These are phyloP conservation scores for Arthrobotrys conoides DNA, from an alignment of 2,329 filamentous ascomycete genomes.

Conservation along the genomic window DNA sequence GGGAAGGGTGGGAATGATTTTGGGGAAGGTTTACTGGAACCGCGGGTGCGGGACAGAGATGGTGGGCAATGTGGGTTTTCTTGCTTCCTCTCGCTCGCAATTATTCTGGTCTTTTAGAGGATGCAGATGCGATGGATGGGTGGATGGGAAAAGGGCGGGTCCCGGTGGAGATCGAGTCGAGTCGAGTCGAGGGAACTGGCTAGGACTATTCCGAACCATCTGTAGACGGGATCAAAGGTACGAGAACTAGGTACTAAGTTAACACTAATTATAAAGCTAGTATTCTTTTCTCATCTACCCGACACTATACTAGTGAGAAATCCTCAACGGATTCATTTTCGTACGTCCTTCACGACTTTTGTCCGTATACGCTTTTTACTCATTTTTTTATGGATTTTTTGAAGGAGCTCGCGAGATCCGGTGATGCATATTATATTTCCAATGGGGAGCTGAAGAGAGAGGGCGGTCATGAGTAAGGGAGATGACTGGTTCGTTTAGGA, in stretches of 20 bases:
- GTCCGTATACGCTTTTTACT: too few species aligned
- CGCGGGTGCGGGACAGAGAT: slow-evolving; percentile 59
- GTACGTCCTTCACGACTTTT: too few species aligned
- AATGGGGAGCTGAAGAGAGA: not conserved
- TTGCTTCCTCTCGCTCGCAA: too few species aligned
- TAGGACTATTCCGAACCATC: not conserved
- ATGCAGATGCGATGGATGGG: slow-evolving; percentile 42
- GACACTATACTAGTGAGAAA: too few species aligned
- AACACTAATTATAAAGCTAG: too few species aligned
- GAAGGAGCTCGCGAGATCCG: too few species aligned
- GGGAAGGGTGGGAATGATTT: not conserved
- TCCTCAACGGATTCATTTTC: too few species aligned
- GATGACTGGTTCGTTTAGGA: slow-evolving; percentile 45
- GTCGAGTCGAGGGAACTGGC: not conserved
- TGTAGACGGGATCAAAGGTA: slow-evolving; percentile 26
- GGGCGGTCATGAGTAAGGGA: slow-evolving; percentile 24
- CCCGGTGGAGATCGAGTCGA: not conserved
- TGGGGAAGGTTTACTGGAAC: slow-evolving; percentile 54
- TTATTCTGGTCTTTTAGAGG: slow-evolving; percentile 27
- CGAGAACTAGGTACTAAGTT: too few species aligned
- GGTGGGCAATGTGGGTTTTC: slow-evolving; percentile 40
- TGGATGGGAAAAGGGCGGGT: slow-evolving; percentile 15
- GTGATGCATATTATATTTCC: too few species aligned
- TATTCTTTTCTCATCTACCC: too few species aligned
- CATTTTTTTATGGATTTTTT: not conserved